Percentiles rank a stretch among this genome's conserved stretches.
Evolutionary conservation across 2,329 filamentous ascomycete species (phyloP).

Genomic region (Lecanicillium sp.): DNA sequence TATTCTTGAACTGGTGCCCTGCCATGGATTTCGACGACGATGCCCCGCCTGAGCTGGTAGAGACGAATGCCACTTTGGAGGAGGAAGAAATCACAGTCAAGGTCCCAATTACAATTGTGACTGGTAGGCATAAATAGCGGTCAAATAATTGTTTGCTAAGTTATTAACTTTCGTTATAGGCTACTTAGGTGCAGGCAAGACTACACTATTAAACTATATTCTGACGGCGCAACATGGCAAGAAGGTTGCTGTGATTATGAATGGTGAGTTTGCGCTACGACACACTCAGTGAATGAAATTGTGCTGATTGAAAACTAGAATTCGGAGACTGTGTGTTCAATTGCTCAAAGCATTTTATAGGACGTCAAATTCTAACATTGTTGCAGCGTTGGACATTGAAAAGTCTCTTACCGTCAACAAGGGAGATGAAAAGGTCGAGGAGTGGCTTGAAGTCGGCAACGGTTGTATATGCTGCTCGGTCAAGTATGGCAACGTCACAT

Average conservation of each 20-base stretch:
- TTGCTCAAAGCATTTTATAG: background rate
- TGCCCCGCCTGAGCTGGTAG: conserved; percentile 55
- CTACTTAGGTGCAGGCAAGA: conserved; percentile 93
- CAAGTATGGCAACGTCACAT: conserved; percentile 51
- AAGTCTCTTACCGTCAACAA: conserved; percentile 89
- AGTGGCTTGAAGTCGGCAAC: conserved; percentile 94
- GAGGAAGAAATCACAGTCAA: conserved; percentile 45
- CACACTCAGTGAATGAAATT: background rate
- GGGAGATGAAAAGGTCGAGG: conserved; percentile 72
- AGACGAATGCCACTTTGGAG: conserved; percentile 28
- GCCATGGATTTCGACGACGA: conserved; percentile 60
- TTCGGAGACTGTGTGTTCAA: conserved; percentile 65
- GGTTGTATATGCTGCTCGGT: conserved; percentile 97
- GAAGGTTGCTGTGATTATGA: conserved; percentile 96
- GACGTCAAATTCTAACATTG: background rate
- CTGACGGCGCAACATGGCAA: conserved; percentile 92
- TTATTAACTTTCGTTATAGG: no score
- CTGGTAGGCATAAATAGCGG: conserved; percentile 40
- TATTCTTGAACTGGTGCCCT: no score
- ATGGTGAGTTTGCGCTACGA: conserved; percentile 43
- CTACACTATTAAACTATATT: conserved; percentile 92
- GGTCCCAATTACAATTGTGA: conserved; percentile 80
- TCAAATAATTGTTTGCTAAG: background rate
- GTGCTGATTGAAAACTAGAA: conserved; percentile 36
- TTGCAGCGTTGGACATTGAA: conserved; percentile 82